Base-by-base conservation (phyloP, 192 early-diverging fungal species). In the Mortierella antarctica region DNA sequence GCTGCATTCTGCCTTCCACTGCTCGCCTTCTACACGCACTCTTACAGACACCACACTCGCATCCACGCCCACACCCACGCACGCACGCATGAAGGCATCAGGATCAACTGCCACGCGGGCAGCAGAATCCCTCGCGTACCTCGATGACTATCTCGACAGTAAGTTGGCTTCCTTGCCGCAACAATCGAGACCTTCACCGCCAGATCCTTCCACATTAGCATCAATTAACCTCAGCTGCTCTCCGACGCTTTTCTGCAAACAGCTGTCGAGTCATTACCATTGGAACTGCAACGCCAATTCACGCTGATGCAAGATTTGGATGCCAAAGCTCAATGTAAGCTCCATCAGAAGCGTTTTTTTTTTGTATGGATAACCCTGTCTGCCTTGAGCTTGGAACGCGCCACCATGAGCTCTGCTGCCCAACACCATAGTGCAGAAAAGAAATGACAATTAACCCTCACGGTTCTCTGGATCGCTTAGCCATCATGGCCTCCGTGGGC, bases 101-200 rank as follows among this genome's bases (percentile, higher is more conserved):
- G 70, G 61, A 20, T 67, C 82, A 31, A 57, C 67, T 31, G 50
- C 72, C 14, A 56, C 74, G 13, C 84, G 83, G 57, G 71, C 84
- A 1, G 70, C 81, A 61, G 85, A 89, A 51, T 83, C 84, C 23
- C 62, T 90, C 23, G 84, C 90, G 31, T 92, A 95, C 66, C 85
- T 94, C 11, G 92, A 98, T 76, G 97, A 98, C 67, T 98, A 98
- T 74, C 83, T 98, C 13, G 97, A 98, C 84, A 96, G 93, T 94
- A 83, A 70, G 82, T 71, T 31, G 18, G 15, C 20, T 41, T 14
- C 23, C 20, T n/a, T 61, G 9, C 18, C n/a, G 18, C 6, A 4
- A 42, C n/a, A 39, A n/a, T 21, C 12, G 40, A 8, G 6, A 44
- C 65, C n/a, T 4, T n/a, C 44, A 20, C 0, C n/a, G 12, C 18